Percentiles rank a stretch among this genome's conserved stretches.
phyloP scores from a whole-genome alignment of 2,329 filamentous ascomycete genomes.

The Colletotrichum musae region DNA sequence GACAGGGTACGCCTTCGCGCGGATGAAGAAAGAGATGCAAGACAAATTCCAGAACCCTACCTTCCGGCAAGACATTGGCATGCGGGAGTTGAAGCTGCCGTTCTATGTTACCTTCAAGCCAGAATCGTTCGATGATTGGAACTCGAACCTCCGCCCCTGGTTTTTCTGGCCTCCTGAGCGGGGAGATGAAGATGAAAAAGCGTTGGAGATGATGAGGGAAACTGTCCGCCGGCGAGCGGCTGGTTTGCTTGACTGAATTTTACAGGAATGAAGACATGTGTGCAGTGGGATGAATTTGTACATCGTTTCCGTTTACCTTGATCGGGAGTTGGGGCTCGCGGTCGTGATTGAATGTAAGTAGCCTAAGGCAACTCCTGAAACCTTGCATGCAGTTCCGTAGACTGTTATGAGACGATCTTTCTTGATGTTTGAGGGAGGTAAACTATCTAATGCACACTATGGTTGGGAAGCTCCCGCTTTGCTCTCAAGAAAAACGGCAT shows the following conservation, averaged over 20 bases:
- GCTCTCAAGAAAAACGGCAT: too few relatives aligned
- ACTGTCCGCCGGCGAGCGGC: background rate
- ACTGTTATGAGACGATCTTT: too few relatives aligned
- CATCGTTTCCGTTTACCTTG: too few relatives aligned
- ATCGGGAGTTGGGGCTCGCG: too few relatives aligned
- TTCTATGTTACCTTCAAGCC: constrained; percentile 25
- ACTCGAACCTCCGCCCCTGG: constrained; percentile 2
- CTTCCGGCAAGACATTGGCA: background rate
- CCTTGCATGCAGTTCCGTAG: too few relatives aligned
- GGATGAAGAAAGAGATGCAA: background rate
- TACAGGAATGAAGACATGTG: too few relatives aligned
- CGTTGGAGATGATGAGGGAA: background rate
- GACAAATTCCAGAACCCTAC: background rate
- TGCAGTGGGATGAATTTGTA: too few relatives aligned
- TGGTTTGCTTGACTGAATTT: background rate
- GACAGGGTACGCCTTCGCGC: background rate
- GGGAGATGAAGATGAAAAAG: background rate
- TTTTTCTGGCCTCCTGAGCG: background rate
- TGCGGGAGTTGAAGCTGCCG: constrained; percentile 8
- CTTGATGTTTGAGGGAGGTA: too few relatives aligned
- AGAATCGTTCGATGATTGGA: background rate
- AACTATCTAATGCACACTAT: too few relatives aligned
- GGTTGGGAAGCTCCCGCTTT: too few relatives aligned
- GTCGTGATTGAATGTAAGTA: too few relatives aligned
- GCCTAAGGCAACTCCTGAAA: too few relatives aligned